phyloP scores from a whole-genome alignment of 2,329 filamentous ascomycete genomes.

The Diaporthe vexans region DNA sequence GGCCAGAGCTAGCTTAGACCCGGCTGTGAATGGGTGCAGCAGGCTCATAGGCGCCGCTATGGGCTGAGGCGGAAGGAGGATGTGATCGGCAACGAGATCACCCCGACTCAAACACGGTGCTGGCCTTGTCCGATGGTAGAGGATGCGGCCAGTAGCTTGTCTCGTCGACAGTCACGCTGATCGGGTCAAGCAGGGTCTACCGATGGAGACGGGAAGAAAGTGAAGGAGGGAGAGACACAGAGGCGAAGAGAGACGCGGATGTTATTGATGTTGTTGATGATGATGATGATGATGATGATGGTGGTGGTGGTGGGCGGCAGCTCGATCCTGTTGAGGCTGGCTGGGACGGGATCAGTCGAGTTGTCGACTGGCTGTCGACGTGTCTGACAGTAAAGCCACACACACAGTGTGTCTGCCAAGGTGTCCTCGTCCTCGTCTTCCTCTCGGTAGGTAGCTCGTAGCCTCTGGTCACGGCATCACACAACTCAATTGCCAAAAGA shows the following conservation, averaged over 20 bases:
- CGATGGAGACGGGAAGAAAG: not conserved
- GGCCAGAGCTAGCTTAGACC: slow-evolving; percentile 24
- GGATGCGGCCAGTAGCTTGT: not conserved
- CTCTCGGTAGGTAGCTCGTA: not conserved
- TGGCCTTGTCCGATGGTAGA: slow-evolving; percentile 23
- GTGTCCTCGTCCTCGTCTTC: not conserved
- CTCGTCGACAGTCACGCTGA: slow-evolving; percentile 18
- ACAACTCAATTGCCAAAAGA: not conserved
- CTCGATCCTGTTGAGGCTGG: not conserved
- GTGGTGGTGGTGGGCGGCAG: not conserved
- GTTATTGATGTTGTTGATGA: not conserved
- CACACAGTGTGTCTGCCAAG: slow-evolving; percentile 1
- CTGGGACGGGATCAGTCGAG: not conserved
- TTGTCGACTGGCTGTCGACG: not conserved
- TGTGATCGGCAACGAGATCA: slow-evolving; percentile 25
- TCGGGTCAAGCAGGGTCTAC: slow-evolving; percentile 19
- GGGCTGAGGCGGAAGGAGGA: not conserved
- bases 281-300: no score
- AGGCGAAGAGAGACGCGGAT: not conserved
- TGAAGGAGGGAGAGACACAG: not conserved
- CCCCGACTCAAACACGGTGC: slow-evolving; percentile 32
- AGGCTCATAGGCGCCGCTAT: not conserved
- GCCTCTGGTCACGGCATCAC: slow-evolving; percentile 6
- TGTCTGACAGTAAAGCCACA: not conserved
- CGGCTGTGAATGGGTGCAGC: not conserved